These are phyloP conservation scores for Acanthamoeba castellanii DNA, from an alignment of 208 protist genomes.

Conservation along the genomic window DNA sequence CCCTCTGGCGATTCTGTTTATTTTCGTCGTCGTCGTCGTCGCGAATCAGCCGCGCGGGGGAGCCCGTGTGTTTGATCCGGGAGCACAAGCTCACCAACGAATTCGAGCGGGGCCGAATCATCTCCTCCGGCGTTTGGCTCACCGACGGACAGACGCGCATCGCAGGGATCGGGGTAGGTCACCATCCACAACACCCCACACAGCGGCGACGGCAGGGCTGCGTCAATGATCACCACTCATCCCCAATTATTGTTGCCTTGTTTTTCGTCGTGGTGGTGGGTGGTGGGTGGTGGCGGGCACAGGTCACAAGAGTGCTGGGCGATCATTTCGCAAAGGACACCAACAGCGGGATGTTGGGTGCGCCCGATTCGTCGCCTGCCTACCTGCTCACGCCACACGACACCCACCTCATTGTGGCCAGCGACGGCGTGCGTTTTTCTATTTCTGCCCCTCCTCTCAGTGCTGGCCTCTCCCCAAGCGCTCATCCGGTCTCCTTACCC, in stretches of 20 bases:
- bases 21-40: too few species aligned
- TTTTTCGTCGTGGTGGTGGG: neutral
- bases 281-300: slow-evolving; percentile 5
- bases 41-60: neutral
- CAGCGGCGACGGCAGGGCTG: too few species aligned
- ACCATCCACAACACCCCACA: too few species aligned
- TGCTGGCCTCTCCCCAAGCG: neutral
- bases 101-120: slow-evolving; percentile 19
- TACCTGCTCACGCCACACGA: neutral
- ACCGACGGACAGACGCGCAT: slow-evolving; percentile 23
- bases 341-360: slow-evolving; percentile 24
- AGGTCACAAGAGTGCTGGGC: slow-evolving; percentile 1
- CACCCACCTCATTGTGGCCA: neutral
- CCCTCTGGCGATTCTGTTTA: neutral
- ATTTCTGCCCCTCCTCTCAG: neutral
- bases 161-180: neutral
- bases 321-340: slow-evolving; percentile 39
- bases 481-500: neutral
- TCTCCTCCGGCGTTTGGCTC: slow-evolving; percentile 16
- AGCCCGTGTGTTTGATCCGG: neutral
- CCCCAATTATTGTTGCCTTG: too few species aligned
- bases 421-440: neutral
- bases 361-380: neutral
- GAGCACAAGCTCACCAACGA: slow-evolving; percentile 27
- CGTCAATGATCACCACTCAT: too few species aligned